Percentiles rank a stretch among this genome's conserved stretches.
These are phyloP conservation scores for Botrytis cinerea DNA, from an alignment of 2,329 filamentous ascomycete species.

Conservation along the genomic window DNA sequence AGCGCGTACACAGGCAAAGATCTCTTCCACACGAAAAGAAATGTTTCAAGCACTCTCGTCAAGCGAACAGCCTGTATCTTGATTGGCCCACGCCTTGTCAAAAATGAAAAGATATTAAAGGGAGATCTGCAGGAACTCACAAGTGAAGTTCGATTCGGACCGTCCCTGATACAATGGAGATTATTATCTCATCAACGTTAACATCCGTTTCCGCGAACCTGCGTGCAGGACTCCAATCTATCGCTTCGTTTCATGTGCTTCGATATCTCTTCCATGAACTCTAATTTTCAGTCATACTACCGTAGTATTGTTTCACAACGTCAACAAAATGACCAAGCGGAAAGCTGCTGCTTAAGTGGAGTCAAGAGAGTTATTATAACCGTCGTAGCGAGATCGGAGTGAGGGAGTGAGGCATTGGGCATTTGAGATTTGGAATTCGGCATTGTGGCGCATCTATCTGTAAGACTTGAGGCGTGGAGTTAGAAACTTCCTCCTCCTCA, in stretches of 20 bases:
- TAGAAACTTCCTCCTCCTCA: background rate
- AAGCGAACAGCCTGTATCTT: background rate
- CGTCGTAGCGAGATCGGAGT: conserved; percentile 9
- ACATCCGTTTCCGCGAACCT: conserved; percentile 7
- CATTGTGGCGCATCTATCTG: background rate
- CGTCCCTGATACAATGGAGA: conserved; percentile 1
- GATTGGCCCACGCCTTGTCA: background rate
- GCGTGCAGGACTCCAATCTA: background rate
- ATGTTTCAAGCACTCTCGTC: conserved; percentile 3
- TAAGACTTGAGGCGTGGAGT: conserved; percentile 7
- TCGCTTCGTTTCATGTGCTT: conserved; percentile 12
- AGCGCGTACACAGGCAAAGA: background rate
- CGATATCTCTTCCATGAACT: conserved; percentile 1
- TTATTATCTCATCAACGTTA: background rate
- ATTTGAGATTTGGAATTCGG: background rate
- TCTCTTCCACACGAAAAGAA: background rate
- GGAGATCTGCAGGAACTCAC: conserved; percentile 12
- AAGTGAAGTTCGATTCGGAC: conserved; percentile 8
- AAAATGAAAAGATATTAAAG: background rate
- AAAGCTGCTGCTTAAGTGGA: conserved; percentile 9
- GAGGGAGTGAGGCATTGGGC: conserved; percentile 7
- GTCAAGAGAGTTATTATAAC: background rate
- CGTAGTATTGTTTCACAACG: background rate
- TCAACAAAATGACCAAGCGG: background rate
- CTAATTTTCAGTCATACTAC: background rate